A percentile compares a stretch with the other conserved stretches of the same genome.
phyloP scores from a whole-genome alignment of 2,329 filamentous ascomycete genomes.

The Monilinia polystroma region DNA sequence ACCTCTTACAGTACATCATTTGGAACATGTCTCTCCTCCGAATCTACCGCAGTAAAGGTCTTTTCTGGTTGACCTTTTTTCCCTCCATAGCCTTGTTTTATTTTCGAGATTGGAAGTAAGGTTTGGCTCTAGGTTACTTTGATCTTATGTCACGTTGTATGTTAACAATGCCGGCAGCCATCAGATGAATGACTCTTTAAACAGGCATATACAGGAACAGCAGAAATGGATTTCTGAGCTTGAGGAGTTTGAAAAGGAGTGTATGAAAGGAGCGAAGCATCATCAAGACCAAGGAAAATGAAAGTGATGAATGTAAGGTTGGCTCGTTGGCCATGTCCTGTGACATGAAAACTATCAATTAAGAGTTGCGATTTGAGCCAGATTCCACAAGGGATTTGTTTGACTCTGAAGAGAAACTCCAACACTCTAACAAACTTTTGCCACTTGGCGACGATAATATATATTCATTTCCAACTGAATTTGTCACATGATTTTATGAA shows the following conservation, averaged over 20 bases:
- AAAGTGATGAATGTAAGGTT: background rate
- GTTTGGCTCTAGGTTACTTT: background rate
- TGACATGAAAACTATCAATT: background rate
- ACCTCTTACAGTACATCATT: background rate
- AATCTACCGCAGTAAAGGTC: background rate
- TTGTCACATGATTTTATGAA: background rate
- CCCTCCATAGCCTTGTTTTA: background rate
- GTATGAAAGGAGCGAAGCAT: background rate
- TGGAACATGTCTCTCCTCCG: background rate
- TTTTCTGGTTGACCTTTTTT: background rate
- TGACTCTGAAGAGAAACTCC: too few species aligned
- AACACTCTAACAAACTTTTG: background rate
- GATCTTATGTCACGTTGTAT: background rate
- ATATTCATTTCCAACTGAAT: background rate
- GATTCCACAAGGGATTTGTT: background rate
- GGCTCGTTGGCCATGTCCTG: too few species aligned
- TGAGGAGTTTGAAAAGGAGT: too few species aligned
- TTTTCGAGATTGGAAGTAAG: background rate
- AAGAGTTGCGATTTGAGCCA: background rate
- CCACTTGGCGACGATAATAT: conserved; percentile 1
- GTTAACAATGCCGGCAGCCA: background rate
- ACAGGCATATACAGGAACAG: background rate
- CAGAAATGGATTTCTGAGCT: background rate
- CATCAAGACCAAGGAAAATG: background rate
- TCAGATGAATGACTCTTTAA: background rate